Conservation (phyloP, 1,284 basidiomycete species). For the Malassezia psittaci region DNA sequence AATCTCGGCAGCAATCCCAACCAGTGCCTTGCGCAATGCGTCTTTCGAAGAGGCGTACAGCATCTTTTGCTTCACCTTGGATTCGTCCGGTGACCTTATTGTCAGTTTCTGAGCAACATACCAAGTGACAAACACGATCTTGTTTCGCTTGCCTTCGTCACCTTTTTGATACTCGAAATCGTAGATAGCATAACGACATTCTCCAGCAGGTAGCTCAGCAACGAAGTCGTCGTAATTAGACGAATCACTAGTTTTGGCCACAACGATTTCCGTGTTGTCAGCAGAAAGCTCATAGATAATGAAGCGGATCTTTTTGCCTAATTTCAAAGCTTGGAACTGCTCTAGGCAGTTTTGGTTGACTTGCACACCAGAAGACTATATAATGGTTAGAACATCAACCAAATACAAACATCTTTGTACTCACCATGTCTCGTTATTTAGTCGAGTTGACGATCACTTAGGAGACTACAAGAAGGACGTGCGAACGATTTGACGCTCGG, state of each 20-base stretch:
- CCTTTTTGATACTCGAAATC: slow-evolving; percentile 78
- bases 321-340: slow-evolving; percentile 67
- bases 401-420: background rate
- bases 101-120: slow-evolving; percentile 40
- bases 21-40: slow-evolving; percentile 62
- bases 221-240: slow-evolving; percentile 69
- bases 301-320: slow-evolving; percentile 73
- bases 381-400: background rate
- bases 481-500: background rate
- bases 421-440: background rate
- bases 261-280: slow-evolving; percentile 56
- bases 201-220: slow-evolving; percentile 60
- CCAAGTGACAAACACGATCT: slow-evolving; percentile 78
- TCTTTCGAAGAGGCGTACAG: slow-evolving; percentile 84
- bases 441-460: no score
- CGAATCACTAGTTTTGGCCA: slow-evolving; percentile 35
- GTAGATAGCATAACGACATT: slow-evolving; percentile 83
- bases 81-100: slow-evolving; percentile 71
- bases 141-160: slow-evolving; percentile 72
- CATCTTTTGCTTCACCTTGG: slow-evolving; percentile 90
- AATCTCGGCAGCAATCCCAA: slow-evolving; percentile 66
- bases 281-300: slow-evolving; percentile 68
- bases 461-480: background rate
- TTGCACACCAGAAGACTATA: slow-evolving; percentile 66
- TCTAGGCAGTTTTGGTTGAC: slow-evolving; percentile 58